phyloP scores from a whole-genome alignment of 331 rosid species.

The Stylosanthes scabra region DNA sequence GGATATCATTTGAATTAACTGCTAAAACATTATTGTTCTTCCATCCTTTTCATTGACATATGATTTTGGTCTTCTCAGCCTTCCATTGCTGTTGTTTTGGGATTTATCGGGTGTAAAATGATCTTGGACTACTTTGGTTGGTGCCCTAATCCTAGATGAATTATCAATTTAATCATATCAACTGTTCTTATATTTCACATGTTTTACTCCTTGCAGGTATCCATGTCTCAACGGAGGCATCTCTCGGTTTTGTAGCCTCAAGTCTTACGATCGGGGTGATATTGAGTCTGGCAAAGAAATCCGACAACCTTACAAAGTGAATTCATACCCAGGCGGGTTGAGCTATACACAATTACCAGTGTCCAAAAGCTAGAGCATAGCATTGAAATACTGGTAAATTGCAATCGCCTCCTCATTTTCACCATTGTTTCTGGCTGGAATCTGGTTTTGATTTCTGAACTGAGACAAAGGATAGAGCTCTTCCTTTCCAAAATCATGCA shows the following conservation, averaged over 20 bases:
- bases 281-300: slow-evolving; percentile 73
- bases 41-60: slow-evolving; percentile 27
- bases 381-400: background rate
- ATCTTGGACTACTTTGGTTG: slow-evolving; percentile 85
- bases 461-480: background rate
- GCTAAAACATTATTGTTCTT: slow-evolving; percentile 8
- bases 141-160: slow-evolving; percentile 35
- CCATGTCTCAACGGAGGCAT: slow-evolving; percentile 90
- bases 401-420: background rate
- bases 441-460: background rate
- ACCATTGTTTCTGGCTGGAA: background rate
- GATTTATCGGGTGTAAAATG: slow-evolving; percentile 91
- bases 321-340: slow-evolving; percentile 39
- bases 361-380: background rate
- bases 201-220: slow-evolving; percentile 57
- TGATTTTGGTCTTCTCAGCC: slow-evolving; percentile 58
- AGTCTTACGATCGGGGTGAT: slow-evolving; percentile 79
- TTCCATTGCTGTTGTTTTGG: slow-evolving; percentile 81
- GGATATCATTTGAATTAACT: slow-evolving; percentile 1
- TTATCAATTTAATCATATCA: background rate
- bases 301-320: slow-evolving; percentile 52
- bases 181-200: slow-evolving; percentile 26
- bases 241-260: slow-evolving; percentile 92
- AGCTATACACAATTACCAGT: slow-evolving; percentile 35
- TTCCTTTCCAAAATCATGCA: slow-evolving; percentile 12